Conservation (phyloP, 2,329 filamentous ascomycete species). For the Alternaria arborescens region DNA sequence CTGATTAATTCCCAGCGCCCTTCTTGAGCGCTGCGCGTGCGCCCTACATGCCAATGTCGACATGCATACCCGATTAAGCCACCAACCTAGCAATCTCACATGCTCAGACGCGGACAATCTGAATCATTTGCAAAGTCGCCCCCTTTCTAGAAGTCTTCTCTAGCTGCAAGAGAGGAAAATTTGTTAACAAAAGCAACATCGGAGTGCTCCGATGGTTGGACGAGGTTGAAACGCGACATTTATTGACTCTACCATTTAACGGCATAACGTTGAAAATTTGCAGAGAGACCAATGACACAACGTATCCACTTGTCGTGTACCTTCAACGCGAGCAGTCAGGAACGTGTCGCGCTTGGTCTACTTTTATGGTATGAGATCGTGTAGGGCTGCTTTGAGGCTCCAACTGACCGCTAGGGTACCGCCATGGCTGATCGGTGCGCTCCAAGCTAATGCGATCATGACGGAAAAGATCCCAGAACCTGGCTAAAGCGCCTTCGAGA, state of each 20-base stretch:
- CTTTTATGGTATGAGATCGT: not conserved
- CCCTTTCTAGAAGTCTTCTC: not conserved
- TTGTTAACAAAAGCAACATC: constrained; percentile 16
- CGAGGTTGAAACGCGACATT: constrained; percentile 15
- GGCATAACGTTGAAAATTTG: constrained; percentile 36
- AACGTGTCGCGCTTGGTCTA: constrained; percentile 7
- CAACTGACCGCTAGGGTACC: constrained; percentile 8
- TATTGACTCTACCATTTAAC: constrained; percentile 33
- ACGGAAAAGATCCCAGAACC: not conserved
- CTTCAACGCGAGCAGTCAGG: constrained; percentile 13
- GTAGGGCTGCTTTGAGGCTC: not conserved
- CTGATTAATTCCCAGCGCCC: constrained; percentile 29
- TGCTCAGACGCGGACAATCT: not conserved
- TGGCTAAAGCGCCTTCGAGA: constrained; percentile 9
- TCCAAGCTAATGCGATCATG: not conserved
- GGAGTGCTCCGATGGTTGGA: constrained; percentile 24
- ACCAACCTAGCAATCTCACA: not conserved
- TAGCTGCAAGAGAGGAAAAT: constrained; percentile 14
- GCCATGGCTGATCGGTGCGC: not conserved
- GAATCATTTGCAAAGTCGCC: not conserved
- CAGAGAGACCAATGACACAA: constrained; percentile 28
- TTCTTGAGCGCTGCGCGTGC: constrained; percentile 23
- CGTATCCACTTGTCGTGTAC: constrained; percentile 34
- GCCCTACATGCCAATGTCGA: constrained; percentile 22
- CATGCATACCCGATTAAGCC: constrained; percentile 13